Evolutionary conservation across 306 rosid genomes (phyloP).

Genomic region (Morella rubra): DNA sequence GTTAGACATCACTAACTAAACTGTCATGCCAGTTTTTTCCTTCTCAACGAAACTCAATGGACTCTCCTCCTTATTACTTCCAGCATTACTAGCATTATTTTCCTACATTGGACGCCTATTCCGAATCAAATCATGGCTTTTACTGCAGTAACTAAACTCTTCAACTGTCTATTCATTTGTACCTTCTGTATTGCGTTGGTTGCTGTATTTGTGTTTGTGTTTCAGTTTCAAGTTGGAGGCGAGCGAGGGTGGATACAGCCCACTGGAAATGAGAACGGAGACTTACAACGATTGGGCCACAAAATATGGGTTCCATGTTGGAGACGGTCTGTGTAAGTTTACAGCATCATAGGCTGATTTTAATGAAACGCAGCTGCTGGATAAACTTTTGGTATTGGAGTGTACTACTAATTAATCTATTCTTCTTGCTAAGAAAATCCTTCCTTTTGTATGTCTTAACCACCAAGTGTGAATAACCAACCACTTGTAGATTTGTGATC

Average conservation of each 20-base stretch:
- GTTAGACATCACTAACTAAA: not conserved
- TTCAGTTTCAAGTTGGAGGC: slow-evolving; percentile 19
- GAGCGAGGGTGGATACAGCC: slow-evolving; percentile 10
- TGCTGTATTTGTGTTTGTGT: not conserved
- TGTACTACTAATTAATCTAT: not conserved
- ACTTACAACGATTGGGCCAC: not conserved
- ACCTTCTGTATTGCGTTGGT: not conserved
- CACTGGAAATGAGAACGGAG: not conserved
- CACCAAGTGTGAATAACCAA: too few species aligned
- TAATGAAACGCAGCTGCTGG: not conserved
- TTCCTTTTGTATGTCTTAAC: not conserved
- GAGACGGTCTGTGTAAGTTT: slow-evolving; percentile 3
- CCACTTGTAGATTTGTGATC: too few species aligned
- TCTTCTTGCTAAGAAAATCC: not conserved
- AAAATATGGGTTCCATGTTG: slow-evolving; percentile 7
- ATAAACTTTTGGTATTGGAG: not conserved
- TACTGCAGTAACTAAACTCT: not conserved
- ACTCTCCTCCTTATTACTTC: not conserved
- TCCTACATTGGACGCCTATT: not conserved
- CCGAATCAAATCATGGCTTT: slow-evolving; percentile 3
- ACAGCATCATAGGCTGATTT: not conserved
- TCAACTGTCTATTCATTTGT: not conserved
- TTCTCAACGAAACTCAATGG: not conserved
- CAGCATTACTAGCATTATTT: not conserved
- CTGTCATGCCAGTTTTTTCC: not conserved